Conservation (phyloP, 106 monocot species). For the Iris macrosiphon region DNA sequence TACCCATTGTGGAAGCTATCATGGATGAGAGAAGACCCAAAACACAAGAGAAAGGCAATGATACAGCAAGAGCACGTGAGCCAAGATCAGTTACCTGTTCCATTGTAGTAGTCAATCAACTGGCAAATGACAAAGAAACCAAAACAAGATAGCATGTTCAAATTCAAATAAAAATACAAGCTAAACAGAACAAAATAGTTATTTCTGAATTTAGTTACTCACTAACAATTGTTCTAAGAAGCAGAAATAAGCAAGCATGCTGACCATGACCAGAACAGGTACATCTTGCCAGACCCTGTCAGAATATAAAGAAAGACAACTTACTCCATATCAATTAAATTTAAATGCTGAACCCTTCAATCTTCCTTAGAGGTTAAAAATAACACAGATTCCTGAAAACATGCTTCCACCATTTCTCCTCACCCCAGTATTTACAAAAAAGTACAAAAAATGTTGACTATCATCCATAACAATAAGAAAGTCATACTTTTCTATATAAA, state of each 20-base stretch:
- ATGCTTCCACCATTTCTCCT: not conserved
- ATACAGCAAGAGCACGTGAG: conserved; percentile 85
- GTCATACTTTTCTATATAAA: too few species aligned
- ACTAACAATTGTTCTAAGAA: conserved; percentile 99
- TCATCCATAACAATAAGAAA: too few species aligned
- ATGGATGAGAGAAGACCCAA: conserved; percentile 94
- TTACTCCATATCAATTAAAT: too few species aligned
- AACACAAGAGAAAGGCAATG: conserved; percentile 96
- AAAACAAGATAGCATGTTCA: not conserved
- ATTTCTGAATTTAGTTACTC: conserved; percentile 1
- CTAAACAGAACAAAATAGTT: not conserved
- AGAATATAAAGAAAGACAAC: conserved; percentile 2
- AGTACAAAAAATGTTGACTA: too few species aligned
- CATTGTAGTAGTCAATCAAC: conserved; percentile 9
- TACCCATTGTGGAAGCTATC: conserved; percentile 97
- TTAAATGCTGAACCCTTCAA: too few species aligned
- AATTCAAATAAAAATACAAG: not conserved
- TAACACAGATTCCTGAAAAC: too few species aligned
- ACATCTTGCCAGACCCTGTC: conserved; percentile 93
- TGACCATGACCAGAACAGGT: conserved; percentile 91
- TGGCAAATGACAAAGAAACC: not conserved
- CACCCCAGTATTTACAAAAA: not conserved
- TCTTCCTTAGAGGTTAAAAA: too few species aligned
- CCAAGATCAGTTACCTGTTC: conserved; percentile 65
- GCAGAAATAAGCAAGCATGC: conserved; percentile 99